Evolutionary conservation across 1,284 basidiomycete genomes (phyloP), one percentile per base, ranked within the genome.

Genomic region (Heliocybe sulcata): DNA sequence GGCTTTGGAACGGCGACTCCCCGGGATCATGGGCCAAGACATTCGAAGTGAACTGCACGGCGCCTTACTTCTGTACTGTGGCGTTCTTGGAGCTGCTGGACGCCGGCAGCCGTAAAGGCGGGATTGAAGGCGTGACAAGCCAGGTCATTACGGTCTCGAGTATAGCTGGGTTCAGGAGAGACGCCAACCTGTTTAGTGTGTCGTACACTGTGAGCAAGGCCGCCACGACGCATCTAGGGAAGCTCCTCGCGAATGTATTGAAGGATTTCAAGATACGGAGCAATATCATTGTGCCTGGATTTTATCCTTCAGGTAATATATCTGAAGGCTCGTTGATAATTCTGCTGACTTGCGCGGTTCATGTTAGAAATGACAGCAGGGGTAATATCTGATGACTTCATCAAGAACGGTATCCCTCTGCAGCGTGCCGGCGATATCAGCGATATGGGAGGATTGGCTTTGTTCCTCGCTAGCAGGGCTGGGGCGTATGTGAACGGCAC

Each of bases 251-350:
- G 16, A 85, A 85, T 63, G 69, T 87, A 45, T 73, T 89, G 45
- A 77, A 79, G 20, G 82, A 85, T 50, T 89, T 84, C 83, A 79
- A 82, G 25, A 88, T 89, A 57, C 75, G 86, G 58, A 87, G 85
- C 64, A 89, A 89, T 60, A 71, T 87, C 54, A 69, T 89, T 52
- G 81, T 79, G 19, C 85, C 85, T 48, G 86, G 85, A 6, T 79
- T 88, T 38, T 87, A 81, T 76, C 84, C 84, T 25, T 85, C 77
- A 55, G 82, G 85, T 86, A 20, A 52, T 54, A 27, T 22, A 52
- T 45, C 22, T 27, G 57, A 52, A 6, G 29, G 23, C 26, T 51
- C 29, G 35, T 58, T 49, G 26, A 45, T 20, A 55, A 54, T 23
- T 52, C 57, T 59, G 55, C 55, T 60, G 49, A 59, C 50, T 42